Evolutionary conservation across 73 alveolate genomes (phyloP).

Genomic region (Symbiodinium pilosum): DNA sequence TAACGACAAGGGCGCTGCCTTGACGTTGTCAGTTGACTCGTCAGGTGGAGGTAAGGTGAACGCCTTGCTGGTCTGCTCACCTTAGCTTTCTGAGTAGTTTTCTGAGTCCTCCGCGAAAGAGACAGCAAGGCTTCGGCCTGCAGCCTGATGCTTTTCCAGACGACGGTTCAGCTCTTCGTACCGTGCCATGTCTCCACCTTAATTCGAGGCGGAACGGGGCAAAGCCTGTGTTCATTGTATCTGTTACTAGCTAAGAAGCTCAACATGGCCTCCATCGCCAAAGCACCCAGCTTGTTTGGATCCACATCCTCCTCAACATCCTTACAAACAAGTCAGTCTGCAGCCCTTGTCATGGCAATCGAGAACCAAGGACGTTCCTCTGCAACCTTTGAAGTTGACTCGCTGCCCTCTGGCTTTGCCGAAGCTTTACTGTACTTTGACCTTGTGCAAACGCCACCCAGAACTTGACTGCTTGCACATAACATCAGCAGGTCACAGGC

Average conservation of each 20-base stretch:
- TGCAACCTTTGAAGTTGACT: background rate
- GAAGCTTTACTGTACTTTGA: conserved; percentile 36
- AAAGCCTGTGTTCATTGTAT: background rate
- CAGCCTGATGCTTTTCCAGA: conserved; percentile 83
- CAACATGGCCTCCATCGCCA: conserved; percentile 91
- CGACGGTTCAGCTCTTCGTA: conserved; percentile 85
- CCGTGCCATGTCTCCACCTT: conserved; percentile 87
- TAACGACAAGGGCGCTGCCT: background rate
- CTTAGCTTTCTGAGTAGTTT: background rate
- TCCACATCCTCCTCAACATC: conserved; percentile 87
- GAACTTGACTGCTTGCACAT: no score
- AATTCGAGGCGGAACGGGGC: background rate
- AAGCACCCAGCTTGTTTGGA: conserved; percentile 81
- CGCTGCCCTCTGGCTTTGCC: background rate
- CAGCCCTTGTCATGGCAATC: background rate
- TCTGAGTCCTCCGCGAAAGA: no score
- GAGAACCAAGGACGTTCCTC: background rate
- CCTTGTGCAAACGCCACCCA: background rate
- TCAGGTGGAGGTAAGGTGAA: conserved; percentile 83
- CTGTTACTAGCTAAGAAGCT: background rate
- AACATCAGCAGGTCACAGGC: no score
- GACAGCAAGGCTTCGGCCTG: background rate
- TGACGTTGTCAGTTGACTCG: conserved; percentile 26
- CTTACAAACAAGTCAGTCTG: background rate
- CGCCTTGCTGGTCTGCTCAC: background rate